A percentile compares a stretch with the other conserved stretches of the same genome.
Conservation (phyloP, 345 rosid genomes). For the Eucalyptus globulus region DNA sequence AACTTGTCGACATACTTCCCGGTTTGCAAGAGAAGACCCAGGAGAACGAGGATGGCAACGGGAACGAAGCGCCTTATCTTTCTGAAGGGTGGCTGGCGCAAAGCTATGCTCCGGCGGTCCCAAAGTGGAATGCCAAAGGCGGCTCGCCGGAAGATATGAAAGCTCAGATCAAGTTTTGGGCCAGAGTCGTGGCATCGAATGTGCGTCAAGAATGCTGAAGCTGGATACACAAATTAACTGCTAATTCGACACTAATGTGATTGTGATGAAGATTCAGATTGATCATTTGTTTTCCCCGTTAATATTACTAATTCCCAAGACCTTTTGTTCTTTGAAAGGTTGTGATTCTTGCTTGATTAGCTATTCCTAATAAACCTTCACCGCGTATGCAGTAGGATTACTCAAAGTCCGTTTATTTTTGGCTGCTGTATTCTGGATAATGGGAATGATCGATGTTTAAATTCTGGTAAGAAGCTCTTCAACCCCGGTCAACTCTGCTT, state of each 20-base stretch:
- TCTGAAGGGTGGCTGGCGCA: constrained; percentile 1
- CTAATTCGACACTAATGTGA: not conserved
- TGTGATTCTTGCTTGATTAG: not conserved
- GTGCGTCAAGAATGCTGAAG: not conserved
- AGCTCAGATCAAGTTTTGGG: constrained; percentile 7
- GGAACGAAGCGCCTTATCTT: not conserved
- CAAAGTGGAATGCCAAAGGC: not conserved
- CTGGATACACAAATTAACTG: not conserved
- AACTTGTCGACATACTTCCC: not conserved
- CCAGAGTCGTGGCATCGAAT: constrained; percentile 4
- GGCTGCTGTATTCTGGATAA: not conserved
- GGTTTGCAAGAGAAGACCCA: not conserved
- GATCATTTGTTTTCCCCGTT: not conserved
- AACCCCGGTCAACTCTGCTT: not conserved
- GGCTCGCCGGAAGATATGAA: not conserved
- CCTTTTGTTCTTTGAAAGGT: not conserved
- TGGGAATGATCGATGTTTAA: not conserved
- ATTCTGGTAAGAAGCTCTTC: not conserved
- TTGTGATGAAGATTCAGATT: not conserved
- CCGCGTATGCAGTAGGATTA: not conserved
- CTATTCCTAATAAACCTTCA: not conserved
- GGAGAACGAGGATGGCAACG: not conserved
- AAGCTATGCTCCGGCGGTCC: not conserved
- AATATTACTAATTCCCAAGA: not conserved
- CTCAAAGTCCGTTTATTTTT: not conserved